phyloP scores from a whole-genome alignment of 345 rosid genomes.

The Sapria himalayana region DNA sequence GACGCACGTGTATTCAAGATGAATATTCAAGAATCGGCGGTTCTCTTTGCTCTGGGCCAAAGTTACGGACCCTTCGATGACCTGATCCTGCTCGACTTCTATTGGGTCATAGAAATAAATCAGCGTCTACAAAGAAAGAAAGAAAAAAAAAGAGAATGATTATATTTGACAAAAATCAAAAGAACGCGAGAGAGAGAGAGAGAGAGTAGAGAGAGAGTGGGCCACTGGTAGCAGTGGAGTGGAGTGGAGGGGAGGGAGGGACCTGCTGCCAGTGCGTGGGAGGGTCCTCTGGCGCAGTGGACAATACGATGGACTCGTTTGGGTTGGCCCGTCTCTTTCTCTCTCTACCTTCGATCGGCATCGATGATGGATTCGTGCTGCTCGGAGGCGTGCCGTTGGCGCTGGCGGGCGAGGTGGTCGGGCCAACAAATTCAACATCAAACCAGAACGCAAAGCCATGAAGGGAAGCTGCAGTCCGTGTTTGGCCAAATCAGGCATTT shows the following conservation, averaged over 20 bases:
- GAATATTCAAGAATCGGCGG: constrained; percentile 83
- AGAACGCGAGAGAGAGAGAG: too few relatives aligned
- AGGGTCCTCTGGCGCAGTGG: constrained; percentile 86
- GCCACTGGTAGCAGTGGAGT: too few relatives aligned
- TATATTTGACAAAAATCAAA: background rate
- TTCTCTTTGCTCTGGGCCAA: constrained; percentile 87
- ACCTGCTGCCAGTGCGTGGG: constrained; percentile 99
- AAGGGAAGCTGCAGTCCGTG: constrained; percentile 89
- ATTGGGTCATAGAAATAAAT: constrained; percentile 82
- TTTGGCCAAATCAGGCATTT: constrained; percentile 10
- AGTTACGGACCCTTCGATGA: constrained; percentile 58
- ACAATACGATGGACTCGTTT: constrained; percentile 44
- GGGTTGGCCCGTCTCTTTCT: constrained; percentile 53
- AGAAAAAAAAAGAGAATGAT: background rate
- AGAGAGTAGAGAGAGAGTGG: too few relatives aligned
- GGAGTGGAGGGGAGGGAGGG: constrained; percentile 6
- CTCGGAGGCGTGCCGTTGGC: constrained; percentile 14
- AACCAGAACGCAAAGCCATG: constrained; percentile 99
- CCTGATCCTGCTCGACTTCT: constrained; percentile 80
- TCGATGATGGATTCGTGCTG: constrained; percentile 16
- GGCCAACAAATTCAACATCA: constrained; percentile 65
- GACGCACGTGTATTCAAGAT: constrained; percentile 69
- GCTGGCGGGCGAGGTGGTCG: constrained; percentile 23
- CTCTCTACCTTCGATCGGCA: constrained; percentile 26
- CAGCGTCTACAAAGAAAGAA: constrained; percentile 46